Evolutionary conservation across 768 basidiomycete genomes (phyloP), one percentile per base, ranked within the genome.

Genomic region (Agaricus blazei): DNA sequence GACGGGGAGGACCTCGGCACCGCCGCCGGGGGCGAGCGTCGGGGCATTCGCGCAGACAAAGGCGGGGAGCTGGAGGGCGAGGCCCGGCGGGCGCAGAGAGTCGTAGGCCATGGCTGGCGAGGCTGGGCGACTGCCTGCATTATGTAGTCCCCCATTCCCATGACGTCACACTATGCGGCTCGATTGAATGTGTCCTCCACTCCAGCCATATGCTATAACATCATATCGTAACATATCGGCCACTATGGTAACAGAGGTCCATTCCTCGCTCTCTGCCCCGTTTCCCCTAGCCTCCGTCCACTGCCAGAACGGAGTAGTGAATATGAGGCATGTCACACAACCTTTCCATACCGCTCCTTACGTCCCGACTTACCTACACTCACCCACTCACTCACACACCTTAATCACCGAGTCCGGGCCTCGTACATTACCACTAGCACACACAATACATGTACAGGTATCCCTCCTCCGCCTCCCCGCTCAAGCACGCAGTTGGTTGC

Each of bases 251-350:
- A n/a, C n/a, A n/a, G n/a, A n/a, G n/a, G n/a, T n/a, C n/a, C n/a
- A n/a, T n/a, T n/a, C n/a, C n/a, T n/a, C 37, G 37, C 14, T 54
- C 52, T 54, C 38, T 84, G 85, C 88, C 87, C 81, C 83, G 63
- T 85, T 90, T 89, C 87, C 88, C 87, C 87, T 88, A 85, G 64
- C 85, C 85, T 75, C 66, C 69, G 70, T 66, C 77, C 75, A 76
- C 72, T 65, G 59, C 67, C 65, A 70, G 75, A 79, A 77, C 79
- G 81, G 74, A 67, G 85, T 86, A 87, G 85, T 87, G 84, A 88
- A 87, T 87, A 84, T 69, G 75, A 75, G 80, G 84, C 77, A 67
- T 54, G 58, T 48, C 57, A 54, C 43, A 54, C 37, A 50, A 19
- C 23, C 44, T 56, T 55, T 31, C 34, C 42, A 11, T 44, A 48